Conservation (phyloP, 768 basidiomycete species). For the Mycena chlorophos region DNA sequence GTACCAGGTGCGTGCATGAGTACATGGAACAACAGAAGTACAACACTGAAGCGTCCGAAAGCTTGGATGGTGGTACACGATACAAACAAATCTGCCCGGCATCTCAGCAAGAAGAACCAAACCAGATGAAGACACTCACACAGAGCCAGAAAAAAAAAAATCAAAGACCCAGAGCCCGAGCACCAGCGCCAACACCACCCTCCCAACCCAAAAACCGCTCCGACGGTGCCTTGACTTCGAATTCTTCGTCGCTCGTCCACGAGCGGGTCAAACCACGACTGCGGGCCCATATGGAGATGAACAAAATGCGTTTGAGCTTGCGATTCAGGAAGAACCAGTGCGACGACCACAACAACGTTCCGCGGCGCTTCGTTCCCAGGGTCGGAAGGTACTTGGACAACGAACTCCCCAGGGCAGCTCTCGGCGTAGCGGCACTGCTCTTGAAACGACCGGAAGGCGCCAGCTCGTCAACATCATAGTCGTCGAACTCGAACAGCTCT, state of each 20-base stretch:
- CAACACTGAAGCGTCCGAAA: background rate
- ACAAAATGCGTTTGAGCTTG: conserved; percentile 88
- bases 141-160: conserved; percentile 11
- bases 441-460: conserved; percentile 38
- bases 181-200: conserved; percentile 76
- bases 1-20: background rate
- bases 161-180: conserved; percentile 70
- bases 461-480: conserved; percentile 71
- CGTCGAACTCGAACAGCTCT: conserved; percentile 78
- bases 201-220: conserved; percentile 83
- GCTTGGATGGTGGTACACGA: background rate
- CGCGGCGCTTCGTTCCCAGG: conserved; percentile 57
- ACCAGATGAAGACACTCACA: background rate
- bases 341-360: conserved; percentile 90
- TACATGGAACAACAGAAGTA: background rate
- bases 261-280: conserved; percentile 58
- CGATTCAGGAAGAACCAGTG: conserved; percentile 97
- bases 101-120: background rate
- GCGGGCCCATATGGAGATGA: conserved; percentile 89
- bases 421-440: conserved; percentile 41
- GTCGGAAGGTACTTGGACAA: conserved; percentile 38
- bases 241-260: conserved; percentile 50
- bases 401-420: conserved; percentile 39
- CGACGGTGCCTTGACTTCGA: conserved; percentile 31
- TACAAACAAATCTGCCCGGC: background rate